Conservation (phyloP, 805 yeast species). For the Candida vartiovaarae region DNA sequence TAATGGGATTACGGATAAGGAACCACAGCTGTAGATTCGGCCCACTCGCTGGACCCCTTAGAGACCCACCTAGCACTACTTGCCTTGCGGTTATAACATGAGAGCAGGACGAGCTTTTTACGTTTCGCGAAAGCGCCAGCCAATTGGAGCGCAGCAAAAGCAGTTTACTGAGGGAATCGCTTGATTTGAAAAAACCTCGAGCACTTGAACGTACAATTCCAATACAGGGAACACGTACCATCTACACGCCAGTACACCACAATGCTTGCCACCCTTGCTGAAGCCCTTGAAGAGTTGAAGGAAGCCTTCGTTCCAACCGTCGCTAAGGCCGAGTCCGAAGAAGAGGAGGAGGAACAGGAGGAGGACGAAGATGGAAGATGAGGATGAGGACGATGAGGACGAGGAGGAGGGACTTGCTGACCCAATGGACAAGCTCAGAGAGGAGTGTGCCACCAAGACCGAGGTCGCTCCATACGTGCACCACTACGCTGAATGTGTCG, state of each 20-base stretch:
- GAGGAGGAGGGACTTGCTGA: slow-evolving; percentile 71
- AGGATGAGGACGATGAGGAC: slow-evolving; percentile 51
- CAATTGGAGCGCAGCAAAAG: slow-evolving; percentile 18
- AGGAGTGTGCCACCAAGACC: slow-evolving; percentile 60
- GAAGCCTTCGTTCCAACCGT: slow-evolving; percentile 72
- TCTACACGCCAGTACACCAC: background rate
- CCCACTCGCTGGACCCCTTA: too few relatives aligned
- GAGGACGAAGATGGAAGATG: slow-evolving; percentile 27
- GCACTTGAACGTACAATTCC: background rate
- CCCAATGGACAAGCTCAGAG: slow-evolving; percentile 56
- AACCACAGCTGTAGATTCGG: background rate
- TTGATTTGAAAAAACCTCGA: slow-evolving; percentile 3
- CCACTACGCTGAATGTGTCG: slow-evolving; percentile 91
- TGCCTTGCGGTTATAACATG: too few relatives aligned
- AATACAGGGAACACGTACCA: background rate
- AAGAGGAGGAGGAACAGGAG: slow-evolving; percentile 24
- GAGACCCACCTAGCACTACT: too few relatives aligned
- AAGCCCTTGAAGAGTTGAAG: slow-evolving; percentile 55
- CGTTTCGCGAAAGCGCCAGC: slow-evolving; percentile 2
- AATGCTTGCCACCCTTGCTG: slow-evolving; percentile 32
- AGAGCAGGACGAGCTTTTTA: background rate
- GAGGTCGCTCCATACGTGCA: slow-evolving; percentile 71
- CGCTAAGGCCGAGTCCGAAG: slow-evolving; percentile 67
- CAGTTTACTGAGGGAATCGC: slow-evolving; percentile 5
- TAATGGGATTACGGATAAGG: slow-evolving; percentile 6